These are phyloP conservation scores for Pseudogymnoascus sp. DNA, from an alignment of 2,329 filamentous ascomycete species.

Conservation along the genomic window DNA sequence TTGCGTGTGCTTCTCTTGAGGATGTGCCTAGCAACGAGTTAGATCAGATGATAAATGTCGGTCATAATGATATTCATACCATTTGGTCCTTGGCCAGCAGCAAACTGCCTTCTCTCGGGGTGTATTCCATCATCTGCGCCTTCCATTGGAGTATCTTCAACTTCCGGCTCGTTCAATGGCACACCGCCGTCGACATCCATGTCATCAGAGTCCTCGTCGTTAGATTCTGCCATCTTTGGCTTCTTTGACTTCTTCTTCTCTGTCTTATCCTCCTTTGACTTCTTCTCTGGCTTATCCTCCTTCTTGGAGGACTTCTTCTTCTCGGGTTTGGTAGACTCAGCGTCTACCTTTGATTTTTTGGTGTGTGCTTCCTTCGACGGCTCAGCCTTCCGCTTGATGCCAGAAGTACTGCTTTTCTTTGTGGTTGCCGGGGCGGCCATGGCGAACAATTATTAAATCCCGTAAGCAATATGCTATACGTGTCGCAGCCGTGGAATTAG, in stretches of 20 bases:
- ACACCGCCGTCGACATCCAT: conserved; percentile 31
- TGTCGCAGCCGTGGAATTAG: neutral
- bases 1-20: conserved; percentile 81
- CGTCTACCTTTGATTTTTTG: conserved; percentile 45
- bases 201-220: conserved; percentile 34
- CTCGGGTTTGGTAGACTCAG: conserved; percentile 26
- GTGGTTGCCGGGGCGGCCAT: conserved; percentile 24
- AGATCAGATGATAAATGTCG: conserved; percentile 15
- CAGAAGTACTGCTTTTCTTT: conserved; percentile 38
- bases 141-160: conserved; percentile 24
- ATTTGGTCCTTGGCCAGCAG: conserved; percentile 15
- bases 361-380: conserved; percentile 37
- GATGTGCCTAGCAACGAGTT: conserved; percentile 43
- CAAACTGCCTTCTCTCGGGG: conserved; percentile 29
- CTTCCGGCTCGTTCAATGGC: conserved; percentile 16
- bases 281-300: conserved; percentile 30
- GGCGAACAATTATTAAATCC: neutral
- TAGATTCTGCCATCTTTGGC: conserved; percentile 28
- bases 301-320: conserved; percentile 29
- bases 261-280: conserved; percentile 11
- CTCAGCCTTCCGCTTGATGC: conserved; percentile 51
- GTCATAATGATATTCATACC: conserved; percentile 18
- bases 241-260: conserved; percentile 14
- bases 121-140: conserved; percentile 29
- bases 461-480: neutral